Evolutionary conservation across 2,329 filamentous ascomycete genomes (phyloP).

Genomic region (Lecanicillium sp.): DNA sequence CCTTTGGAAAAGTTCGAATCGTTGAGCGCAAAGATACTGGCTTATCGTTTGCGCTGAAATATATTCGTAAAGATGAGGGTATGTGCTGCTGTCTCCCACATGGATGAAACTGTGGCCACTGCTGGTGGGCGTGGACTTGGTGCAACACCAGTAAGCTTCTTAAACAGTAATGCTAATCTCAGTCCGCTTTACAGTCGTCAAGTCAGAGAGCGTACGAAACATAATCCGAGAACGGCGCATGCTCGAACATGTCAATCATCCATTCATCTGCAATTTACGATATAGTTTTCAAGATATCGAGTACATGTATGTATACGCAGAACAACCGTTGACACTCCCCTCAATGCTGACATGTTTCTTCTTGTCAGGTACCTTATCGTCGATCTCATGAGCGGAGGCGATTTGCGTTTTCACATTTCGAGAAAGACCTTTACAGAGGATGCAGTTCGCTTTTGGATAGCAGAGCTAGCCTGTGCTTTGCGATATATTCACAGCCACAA

Average conservation of each 20-base stretch:
- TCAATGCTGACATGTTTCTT: slow-evolving; percentile 1
- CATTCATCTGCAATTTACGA: slow-evolving; percentile 94
- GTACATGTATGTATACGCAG: slow-evolving; percentile 65
- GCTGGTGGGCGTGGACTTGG: no score
- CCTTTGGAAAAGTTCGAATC: slow-evolving; percentile 97
- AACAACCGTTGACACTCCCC: not conserved
- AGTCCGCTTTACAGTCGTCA: slow-evolving; percentile 59
- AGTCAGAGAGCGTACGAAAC: slow-evolving; percentile 94
- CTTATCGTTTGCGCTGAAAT: slow-evolving; percentile 92
- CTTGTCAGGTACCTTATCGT: slow-evolving; percentile 80
- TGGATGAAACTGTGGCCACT: no score
- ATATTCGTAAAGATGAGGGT: slow-evolving; percentile 98
- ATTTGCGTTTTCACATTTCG: slow-evolving; percentile 94
- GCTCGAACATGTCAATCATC: slow-evolving; percentile 96
- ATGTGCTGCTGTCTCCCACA: slow-evolving; percentile 21
- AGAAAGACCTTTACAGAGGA: slow-evolving; percentile 97
- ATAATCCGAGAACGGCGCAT: slow-evolving; percentile 96
- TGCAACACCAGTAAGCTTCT: no score
- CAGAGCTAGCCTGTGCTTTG: slow-evolving; percentile 85
- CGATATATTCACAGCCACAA: slow-evolving; percentile 78
- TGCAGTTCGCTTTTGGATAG: slow-evolving; percentile 93
- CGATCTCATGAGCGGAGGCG: slow-evolving; percentile 95
- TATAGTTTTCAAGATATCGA: slow-evolving; percentile 99
- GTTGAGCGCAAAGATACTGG: slow-evolving; percentile 95
- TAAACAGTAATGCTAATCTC: slow-evolving; percentile 17